A percentile compares a stretch with the other conserved stretches of the same genome.
These are phyloP conservation scores for Dothiorella sarmentorum DNA, from an alignment of 2,329 filamentous ascomycete species.

Conservation along the genomic window DNA sequence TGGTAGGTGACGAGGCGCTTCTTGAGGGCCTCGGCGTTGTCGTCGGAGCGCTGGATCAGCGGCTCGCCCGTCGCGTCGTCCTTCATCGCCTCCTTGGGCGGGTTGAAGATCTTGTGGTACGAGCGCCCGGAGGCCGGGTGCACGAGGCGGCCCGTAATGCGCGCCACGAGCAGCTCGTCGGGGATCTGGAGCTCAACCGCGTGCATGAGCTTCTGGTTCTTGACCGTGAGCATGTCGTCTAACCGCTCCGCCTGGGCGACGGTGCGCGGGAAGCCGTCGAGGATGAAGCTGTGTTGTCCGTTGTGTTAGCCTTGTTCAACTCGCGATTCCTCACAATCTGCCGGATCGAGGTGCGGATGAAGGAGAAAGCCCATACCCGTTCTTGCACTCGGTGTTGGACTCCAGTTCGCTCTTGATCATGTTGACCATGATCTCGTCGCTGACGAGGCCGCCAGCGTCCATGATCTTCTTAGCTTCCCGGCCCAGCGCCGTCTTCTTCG, in stretches of 20 bases:
- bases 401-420: constrained; percentile 99
- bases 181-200: constrained; percentile 97
- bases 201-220: constrained; percentile 84
- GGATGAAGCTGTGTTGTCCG: constrained; percentile 73
- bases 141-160: constrained; percentile 92
- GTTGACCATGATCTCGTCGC: constrained; percentile 98
- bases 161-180: constrained; percentile 85
- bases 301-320: constrained; percentile 14
- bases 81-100: constrained; percentile 88
- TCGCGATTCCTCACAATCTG: not conserved
- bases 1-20: constrained; percentile 95
- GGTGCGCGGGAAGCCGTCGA: constrained; percentile 97
- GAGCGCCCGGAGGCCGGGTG: constrained; percentile 94
- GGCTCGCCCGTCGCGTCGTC: constrained; percentile 97
- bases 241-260: constrained; percentile 93
- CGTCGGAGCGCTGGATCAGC: constrained; percentile 91
- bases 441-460: constrained; percentile 95
- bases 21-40: constrained; percentile 93
- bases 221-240: constrained; percentile 79
- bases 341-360: no score
- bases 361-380: constrained; percentile 64
- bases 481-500: constrained; percentile 92
- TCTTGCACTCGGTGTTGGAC: constrained; percentile 91
- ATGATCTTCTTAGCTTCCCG: constrained; percentile 99
- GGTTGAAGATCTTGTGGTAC: constrained; percentile 99